These are phyloP conservation scores for Vaccinium myrtillus DNA, from an alignment of 148 eudicot species.

Conservation along the genomic window DNA sequence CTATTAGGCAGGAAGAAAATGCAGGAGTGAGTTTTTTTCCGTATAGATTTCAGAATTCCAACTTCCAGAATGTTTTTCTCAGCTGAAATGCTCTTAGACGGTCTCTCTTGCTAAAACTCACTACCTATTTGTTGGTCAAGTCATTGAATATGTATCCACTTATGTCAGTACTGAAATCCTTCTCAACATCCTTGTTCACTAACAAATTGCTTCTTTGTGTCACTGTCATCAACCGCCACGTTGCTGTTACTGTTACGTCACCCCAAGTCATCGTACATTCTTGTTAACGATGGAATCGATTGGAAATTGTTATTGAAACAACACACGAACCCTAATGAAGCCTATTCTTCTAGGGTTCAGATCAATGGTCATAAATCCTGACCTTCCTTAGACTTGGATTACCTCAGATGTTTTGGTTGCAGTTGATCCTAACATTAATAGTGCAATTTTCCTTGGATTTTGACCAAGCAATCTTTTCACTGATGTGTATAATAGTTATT, in stretches of 20 bases:
- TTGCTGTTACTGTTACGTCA: neutral
- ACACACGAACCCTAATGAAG: neutral
- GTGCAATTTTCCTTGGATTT: neutral
- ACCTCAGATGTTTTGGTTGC: neutral
- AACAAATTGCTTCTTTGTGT: neutral
- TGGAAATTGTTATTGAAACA: neutral
- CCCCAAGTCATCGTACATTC: neutral
- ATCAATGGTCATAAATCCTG: neutral
- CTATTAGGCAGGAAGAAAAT: neutral
- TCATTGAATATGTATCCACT: neutral
- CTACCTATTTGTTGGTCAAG: neutral
- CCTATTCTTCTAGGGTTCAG: neutral
- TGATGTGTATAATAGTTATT: neutral
- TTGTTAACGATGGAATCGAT: neutral
- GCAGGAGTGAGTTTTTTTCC: neutral
- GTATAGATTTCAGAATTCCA: neutral
- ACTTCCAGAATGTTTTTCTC: neutral
- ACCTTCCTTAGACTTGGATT: neutral
- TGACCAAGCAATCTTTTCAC: constrained; percentile 1
- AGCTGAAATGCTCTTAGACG: neutral
- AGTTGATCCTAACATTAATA: neutral
- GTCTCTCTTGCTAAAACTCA: neutral
- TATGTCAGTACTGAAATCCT: neutral
- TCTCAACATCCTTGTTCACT: neutral
- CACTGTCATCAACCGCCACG: neutral